Evolutionary conservation across 495 filamentous ascomycete genomes (phyloP), one percentile per base, ranked within the genome.

Genomic region (Cairneyella variabilis): DNA sequence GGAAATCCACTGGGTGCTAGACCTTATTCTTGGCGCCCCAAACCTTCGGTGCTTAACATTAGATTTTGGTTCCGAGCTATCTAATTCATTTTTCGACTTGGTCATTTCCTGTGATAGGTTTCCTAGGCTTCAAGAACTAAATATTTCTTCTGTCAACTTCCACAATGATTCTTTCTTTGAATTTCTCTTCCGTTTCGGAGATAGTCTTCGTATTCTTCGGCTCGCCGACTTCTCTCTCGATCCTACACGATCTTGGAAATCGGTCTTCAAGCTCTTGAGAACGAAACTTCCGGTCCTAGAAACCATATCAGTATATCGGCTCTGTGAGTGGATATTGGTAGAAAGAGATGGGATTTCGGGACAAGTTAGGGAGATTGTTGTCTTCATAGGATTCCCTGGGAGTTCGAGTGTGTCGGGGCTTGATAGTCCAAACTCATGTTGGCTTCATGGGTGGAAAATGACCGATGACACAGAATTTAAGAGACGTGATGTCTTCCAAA

Each of bases 121-220:
- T 28, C 44, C 44, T 14, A 47, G 16, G 23, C 44, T 47, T 28
- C 23, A 47, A 47, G 44, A 47, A 47, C 44, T 47, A 14, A 28
- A 28, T 32, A 47, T 47, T 47, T 28, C 44, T 47, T 28, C 21
- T 30, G 44, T 32, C 10, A 28, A 47, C 11, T 47, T 6, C 8
- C 44, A 47, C 23, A 32, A 28, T 17, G 27, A 47, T 3, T 47
- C 23, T 16, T 28, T 28, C 36, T 47, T 28, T 32, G 27, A 47
- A 22, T 27, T 47, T 32, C 22, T 47, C 22, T 32, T 47, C 44
- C 27, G 11, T 28, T 47, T 47, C 44, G 17, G 27, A 47, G 44
- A 47, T 28, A 47, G 44, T 47, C 44, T 47, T 32, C 44, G 44
- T 32, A 18, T 28, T 28, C 44, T 47, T 47, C 44, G 44, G 44